A percentile compares a stretch with the other conserved stretches of the same genome.
Evolutionary conservation across 805 yeast genomes (phyloP).

Genomic region (Tetrapisispora pingtungensis): DNA sequence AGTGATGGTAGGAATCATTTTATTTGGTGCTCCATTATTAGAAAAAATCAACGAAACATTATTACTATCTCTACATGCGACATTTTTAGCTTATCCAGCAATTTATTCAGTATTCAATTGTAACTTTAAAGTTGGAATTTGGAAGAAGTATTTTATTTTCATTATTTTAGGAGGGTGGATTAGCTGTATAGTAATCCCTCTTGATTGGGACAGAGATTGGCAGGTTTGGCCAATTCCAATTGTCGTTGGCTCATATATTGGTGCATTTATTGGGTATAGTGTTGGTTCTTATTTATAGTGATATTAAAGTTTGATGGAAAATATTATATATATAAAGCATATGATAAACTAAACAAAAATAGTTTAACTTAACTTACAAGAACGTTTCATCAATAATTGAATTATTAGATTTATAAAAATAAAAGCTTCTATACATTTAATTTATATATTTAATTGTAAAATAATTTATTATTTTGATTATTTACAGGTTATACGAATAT

Average conservation of each 20-base stretch:
- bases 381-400: no score
- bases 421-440: no score
- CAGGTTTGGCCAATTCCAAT: conserved; percentile 92
- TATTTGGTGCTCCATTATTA: conserved; percentile 76
- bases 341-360: not conserved
- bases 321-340: not conserved
- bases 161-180: conserved; percentile 69
- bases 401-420: no score
- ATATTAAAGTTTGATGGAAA: no score
- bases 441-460: no score
- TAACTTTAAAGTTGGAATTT: conserved; percentile 39
- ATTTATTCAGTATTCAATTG: conserved; percentile 47
- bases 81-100: conserved; percentile 53
- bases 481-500: not conserved
- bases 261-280: conserved; percentile 55
- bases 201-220: conserved; percentile 98
- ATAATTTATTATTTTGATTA: no score
- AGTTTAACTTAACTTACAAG: not conserved
- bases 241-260: conserved; percentile 64
- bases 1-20: conserved; percentile 32
- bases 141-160: conserved; percentile 28
- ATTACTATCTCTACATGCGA: conserved; percentile 50
- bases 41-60: conserved; percentile 45
- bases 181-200: conserved; percentile 87
- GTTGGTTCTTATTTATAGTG: conserved; percentile 27